phyloP scores from a whole-genome alignment of 768 basidiomycete genomes.

The Phylloporus sp. region DNA sequence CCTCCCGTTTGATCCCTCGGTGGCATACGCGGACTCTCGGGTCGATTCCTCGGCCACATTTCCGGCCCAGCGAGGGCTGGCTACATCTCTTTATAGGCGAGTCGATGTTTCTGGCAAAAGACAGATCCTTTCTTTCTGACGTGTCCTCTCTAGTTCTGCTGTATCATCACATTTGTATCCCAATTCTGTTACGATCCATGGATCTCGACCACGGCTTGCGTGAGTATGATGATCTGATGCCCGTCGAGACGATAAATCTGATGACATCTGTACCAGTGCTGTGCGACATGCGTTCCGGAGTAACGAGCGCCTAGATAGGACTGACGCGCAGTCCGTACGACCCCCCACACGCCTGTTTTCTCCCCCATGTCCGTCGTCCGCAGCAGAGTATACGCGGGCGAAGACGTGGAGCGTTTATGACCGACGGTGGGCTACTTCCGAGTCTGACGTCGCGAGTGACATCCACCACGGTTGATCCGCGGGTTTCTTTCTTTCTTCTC shows the following conservation, averaged over 20 bases:
- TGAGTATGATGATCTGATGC: slow-evolving; percentile 13
- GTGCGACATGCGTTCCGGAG: slow-evolving; percentile 6
- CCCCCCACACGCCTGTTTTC: background rate
- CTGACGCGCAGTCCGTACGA: background rate
- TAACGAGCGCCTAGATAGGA: slow-evolving; percentile 5
- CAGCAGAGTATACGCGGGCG: slow-evolving; percentile 4
- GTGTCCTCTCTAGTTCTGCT: slow-evolving; percentile 39
- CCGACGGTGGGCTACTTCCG: slow-evolving; percentile 24
- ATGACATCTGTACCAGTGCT: slow-evolving; percentile 7
- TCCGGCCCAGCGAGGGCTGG: slow-evolving; percentile 12
- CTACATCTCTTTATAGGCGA: slow-evolving; percentile 56
- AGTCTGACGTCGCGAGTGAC: slow-evolving; percentile 17
- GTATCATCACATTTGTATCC: slow-evolving; percentile 45
- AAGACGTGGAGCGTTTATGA: slow-evolving; percentile 4
- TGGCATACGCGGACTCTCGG: slow-evolving; percentile 39
- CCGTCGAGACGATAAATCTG: background rate
- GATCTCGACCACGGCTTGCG: slow-evolving; percentile 13
- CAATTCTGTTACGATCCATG: slow-evolving; percentile 1
- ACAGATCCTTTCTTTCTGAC: slow-evolving; percentile 4
- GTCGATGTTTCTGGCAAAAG: slow-evolving; percentile 5
- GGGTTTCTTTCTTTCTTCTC: background rate
- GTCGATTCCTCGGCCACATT: slow-evolving; percentile 1
- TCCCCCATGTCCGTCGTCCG: background rate
- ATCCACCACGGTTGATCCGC: slow-evolving; percentile 13
- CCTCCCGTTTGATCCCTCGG: slow-evolving; percentile 41